Conservation (phyloP, 352 stramenopile species). For the Phytophthora ohioensis region DNA sequence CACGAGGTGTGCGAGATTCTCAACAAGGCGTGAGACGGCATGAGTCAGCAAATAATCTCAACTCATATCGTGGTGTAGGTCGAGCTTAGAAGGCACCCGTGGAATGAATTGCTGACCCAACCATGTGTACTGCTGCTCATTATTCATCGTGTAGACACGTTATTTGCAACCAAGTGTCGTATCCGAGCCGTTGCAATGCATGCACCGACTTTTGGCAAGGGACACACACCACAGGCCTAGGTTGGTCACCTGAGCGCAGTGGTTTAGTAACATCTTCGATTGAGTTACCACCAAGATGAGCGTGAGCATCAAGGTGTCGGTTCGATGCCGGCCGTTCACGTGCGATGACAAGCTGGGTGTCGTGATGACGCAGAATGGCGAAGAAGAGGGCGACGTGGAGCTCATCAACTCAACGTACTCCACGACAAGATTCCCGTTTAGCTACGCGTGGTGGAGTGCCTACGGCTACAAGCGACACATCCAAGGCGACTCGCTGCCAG, state of each 20-base stretch:
- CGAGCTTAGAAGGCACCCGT: conserved; percentile 27
- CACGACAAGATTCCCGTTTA: conserved; percentile 93
- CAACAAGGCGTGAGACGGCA: conserved; percentile 21
- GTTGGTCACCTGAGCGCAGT: not conserved
- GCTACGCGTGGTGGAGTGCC: conserved; percentile 94
- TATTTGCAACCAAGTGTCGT: not conserved
- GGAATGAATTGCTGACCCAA: conserved; percentile 14
- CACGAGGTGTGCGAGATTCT: conserved; percentile 54
- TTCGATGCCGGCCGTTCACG: conserved; percentile 89
- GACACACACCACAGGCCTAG: conserved; percentile 8
- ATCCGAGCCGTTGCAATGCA: conserved; percentile 11
- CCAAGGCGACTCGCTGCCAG: conserved; percentile 63
- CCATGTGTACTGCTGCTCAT: not conserved
- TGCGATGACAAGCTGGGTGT: conserved; percentile 93
- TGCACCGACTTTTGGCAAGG: conserved; percentile 39
- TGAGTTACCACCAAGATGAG: conserved; percentile 53
- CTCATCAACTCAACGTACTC: conserved; percentile 94
- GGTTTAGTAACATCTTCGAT: not conserved
- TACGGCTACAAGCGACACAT: conserved; percentile 94
- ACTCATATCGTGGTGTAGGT: conserved; percentile 6
- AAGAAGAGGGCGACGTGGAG: conserved; percentile 94
- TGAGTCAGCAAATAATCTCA: not conserved
- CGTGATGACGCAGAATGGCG: conserved; percentile 89
- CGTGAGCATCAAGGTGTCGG: conserved; percentile 92
- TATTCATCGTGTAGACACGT: not conserved